Evolutionary conservation across 495 filamentous ascomycete species (phyloP), one percentile per base, ranked within the genome.

Genomic region (Lepraria neglecta): DNA sequence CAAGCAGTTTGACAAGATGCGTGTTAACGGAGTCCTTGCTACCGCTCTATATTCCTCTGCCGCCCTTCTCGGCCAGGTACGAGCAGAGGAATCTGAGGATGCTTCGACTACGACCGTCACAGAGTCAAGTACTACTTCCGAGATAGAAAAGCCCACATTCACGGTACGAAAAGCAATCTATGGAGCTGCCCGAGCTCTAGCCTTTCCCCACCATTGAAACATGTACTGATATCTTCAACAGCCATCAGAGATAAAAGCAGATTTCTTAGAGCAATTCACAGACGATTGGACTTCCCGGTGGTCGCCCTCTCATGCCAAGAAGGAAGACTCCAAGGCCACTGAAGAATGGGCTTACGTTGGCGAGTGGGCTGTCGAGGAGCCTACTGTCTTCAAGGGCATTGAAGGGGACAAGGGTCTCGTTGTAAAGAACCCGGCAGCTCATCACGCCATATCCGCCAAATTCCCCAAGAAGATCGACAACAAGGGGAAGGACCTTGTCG

Each of bases 371-470:
- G 95, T 97, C 55, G 95, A 99, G 77, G 95, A 97, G 82, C 95
- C 95, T 63, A 78, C 77, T 67, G 86, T 95, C 70, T 85, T 90
- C 72, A 95, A 95, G 81, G 95, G 90, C 59, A 96, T 97, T 65
- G 88, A 94, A 71, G 92, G 90, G 53, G 92, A 97, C 79, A 91
- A 92, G 78, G 94, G 92, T 75, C 85, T 99, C 68, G 92, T 97
- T 51, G 84, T 97, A 67, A 99, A 97, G 86, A 92, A 97, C 74
- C 79, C 85, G 43, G 94, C 94, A 64, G 94, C 94, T 64, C 95
- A 97, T 76, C 94, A 99, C 78, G 95, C 95, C 77, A 99, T 99
- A 76, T 97, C 95, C 50, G 91, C 95, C 77, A 97, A 97, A 77
- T 97, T 99, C 81, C 80, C 86, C 71, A 94, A 95, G 84, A 87